Evolutionary conservation across 768 basidiomycete genomes (phyloP).

Genomic region (Hygrocybe coccinea): DNA sequence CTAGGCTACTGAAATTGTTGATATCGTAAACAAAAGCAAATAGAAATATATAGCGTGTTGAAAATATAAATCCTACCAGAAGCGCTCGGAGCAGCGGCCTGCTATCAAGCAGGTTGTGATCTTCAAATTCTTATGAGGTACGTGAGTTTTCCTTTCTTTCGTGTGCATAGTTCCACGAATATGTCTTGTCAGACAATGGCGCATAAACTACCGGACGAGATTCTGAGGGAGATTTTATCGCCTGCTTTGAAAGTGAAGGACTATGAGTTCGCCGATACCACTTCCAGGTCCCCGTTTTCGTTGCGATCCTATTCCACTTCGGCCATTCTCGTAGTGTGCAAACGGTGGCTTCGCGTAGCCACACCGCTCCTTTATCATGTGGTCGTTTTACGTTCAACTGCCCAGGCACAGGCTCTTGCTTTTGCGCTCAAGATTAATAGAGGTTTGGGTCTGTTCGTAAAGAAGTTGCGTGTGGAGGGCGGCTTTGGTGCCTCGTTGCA

Average conservation of each 20-base stretch:
- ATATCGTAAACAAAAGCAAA: too few relatives aligned
- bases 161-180: too few relatives aligned
- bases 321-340: slow-evolving; percentile 20
- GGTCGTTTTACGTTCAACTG: slow-evolving; percentile 25
- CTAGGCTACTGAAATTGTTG: too few relatives aligned
- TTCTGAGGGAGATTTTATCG: slow-evolving; percentile 7
- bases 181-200: background rate
- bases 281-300: background rate
- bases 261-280: slow-evolving; percentile 1
- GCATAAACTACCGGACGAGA: slow-evolving; percentile 7
- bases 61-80: too few relatives aligned
- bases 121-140: too few relatives aligned
- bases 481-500: slow-evolving; percentile 10
- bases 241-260: background rate
- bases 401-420: slow-evolving; percentile 23
- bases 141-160: too few relatives aligned
- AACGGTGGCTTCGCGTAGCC: slow-evolving; percentile 25
- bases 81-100: too few relatives aligned
- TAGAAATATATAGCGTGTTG: too few relatives aligned
- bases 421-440: slow-evolving; percentile 11
- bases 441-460: slow-evolving; percentile 17
- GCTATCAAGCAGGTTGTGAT: too few relatives aligned
- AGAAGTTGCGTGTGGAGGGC: slow-evolving; percentile 23
- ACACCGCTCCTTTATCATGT: slow-evolving; percentile 25
- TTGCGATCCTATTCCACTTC: slow-evolving; percentile 16